Percentiles rank a stretch among this genome's conserved stretches.
Conservation (phyloP, 495 filamentous ascomycete species). For the Letharia columbiana region DNA sequence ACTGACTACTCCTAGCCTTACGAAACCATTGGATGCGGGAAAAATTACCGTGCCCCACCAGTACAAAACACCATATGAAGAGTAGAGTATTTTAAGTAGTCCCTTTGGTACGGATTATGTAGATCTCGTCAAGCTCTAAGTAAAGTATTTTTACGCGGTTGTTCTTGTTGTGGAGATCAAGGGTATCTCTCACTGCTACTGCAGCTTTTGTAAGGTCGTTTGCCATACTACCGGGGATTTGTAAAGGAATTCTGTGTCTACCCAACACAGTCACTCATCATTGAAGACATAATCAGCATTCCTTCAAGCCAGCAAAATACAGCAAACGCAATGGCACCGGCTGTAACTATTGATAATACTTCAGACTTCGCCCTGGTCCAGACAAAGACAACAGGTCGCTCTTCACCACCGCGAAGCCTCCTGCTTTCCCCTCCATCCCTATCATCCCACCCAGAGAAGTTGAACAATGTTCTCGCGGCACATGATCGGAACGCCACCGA, state of each 20-base stretch:
- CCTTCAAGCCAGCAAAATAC: neutral
- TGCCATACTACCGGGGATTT: neutral
- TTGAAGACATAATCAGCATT: neutral
- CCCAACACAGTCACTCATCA: neutral
- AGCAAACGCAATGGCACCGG: constrained; percentile 18
- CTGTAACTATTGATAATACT: constrained; percentile 9
- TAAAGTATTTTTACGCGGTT: neutral
- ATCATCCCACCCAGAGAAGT: constrained; percentile 54
- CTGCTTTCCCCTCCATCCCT: constrained; percentile 69
- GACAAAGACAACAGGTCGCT: neutral
- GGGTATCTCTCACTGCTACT: neutral
- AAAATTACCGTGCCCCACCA: too few species aligned
- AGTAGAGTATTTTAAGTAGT: too few species aligned
- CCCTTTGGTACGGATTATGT: too few species aligned
- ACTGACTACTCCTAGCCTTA: neutral
- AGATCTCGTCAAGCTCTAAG: too few species aligned
- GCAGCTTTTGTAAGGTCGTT: neutral
- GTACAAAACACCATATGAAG: too few species aligned
- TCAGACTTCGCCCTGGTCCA: constrained; percentile 8
- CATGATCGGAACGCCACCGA: constrained; percentile 70
- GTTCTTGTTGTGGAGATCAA: neutral
- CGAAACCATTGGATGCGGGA: too few species aligned
- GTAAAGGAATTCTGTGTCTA: neutral
- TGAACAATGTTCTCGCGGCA: constrained; percentile 48
- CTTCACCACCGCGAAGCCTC: constrained; percentile 43